Evolutionary conservation across 345 rosid genomes (phyloP).

Genomic region (Gossypium stocksii): DNA sequence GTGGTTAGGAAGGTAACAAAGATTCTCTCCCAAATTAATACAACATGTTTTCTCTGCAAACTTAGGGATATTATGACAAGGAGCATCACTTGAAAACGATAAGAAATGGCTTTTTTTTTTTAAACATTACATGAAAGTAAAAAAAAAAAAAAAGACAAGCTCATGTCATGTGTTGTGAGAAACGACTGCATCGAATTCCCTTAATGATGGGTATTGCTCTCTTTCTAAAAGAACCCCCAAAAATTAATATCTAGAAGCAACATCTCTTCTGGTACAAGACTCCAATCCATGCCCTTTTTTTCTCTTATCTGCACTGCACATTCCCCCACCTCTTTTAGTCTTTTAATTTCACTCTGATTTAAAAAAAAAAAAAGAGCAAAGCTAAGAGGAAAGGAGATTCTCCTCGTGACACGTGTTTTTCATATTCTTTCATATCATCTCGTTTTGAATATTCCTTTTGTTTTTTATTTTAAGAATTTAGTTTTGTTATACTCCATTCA

Average conservation of each 20-base stretch:
- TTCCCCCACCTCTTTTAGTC: neutral
- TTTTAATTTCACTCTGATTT: neutral
- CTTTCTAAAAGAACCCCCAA: conserved; percentile 29
- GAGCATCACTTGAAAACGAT: neutral
- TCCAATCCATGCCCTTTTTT: conserved; percentile 30
- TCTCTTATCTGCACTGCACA: neutral
- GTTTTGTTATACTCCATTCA: too few species aligned
- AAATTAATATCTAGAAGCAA: neutral
- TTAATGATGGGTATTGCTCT: conserved; percentile 25
- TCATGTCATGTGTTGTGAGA: neutral
- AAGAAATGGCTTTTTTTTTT: conserved; percentile 21
- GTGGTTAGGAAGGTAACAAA: neutral
- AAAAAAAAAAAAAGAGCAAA: neutral
- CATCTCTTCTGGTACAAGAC: conserved; percentile 47
- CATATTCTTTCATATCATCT: conserved; percentile 36
- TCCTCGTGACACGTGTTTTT: conserved; percentile 44
- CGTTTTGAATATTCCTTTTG: conserved; percentile 54
- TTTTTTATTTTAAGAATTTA: too few species aligned
- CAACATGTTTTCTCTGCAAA: neutral
- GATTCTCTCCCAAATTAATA: neutral
- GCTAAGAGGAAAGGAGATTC: conserved; percentile 31
- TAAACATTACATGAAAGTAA: conserved; percentile 16
- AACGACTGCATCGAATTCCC: conserved; percentile 52
- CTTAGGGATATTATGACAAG: neutral
- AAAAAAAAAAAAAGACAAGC: neutral